A percentile compares a stretch with the other conserved stretches of the same genome.
phyloP scores from a whole-genome alignment of 2,329 filamentous ascomycete species.

The Calonectria pteridis region DNA sequence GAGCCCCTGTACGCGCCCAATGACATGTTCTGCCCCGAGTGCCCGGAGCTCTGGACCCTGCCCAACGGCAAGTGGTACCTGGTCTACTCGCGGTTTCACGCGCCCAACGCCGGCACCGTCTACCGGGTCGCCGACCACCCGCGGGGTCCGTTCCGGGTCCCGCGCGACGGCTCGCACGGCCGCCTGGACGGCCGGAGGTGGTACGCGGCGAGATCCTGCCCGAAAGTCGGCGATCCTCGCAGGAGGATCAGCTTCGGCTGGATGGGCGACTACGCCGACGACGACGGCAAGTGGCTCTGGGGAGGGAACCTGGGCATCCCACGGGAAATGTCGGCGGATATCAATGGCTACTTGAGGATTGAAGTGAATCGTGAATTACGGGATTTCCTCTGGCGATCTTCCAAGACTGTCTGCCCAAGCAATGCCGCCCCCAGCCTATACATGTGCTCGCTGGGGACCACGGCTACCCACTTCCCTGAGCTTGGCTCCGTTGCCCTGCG shows the following conservation, averaged over 20 bases:
- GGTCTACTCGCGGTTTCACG: slow-evolving; percentile 49
- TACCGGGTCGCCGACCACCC: slow-evolving; percentile 52
- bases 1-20: slow-evolving; percentile 50
- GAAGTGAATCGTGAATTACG: slow-evolving; percentile 41
- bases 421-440: slow-evolving; percentile 41
- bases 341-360: slow-evolving; percentile 42
- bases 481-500: slow-evolving; percentile 33
- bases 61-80: slow-evolving; percentile 53
- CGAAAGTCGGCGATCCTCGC: slow-evolving; percentile 43
- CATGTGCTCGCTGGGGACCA: slow-evolving; percentile 42
- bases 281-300: slow-evolving; percentile 53
- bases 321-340: slow-evolving; percentile 47
- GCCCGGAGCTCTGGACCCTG: slow-evolving; percentile 51
- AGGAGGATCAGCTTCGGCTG: slow-evolving; percentile 51
- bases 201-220: slow-evolving; percentile 54
- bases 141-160: slow-evolving; percentile 50
- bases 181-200: slow-evolving; percentile 51
- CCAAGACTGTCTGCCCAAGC: slow-evolving; percentile 36
- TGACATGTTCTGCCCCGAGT: slow-evolving; percentile 53
- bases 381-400: slow-evolving; percentile 30
- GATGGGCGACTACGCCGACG: slow-evolving; percentile 48
- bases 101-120: slow-evolving; percentile 51
- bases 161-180: slow-evolving; percentile 49
- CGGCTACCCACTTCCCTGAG: slow-evolving; percentile 42
- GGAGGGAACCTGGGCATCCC: slow-evolving; percentile 51